Conservation (phyloP, 768 basidiomycete genomes). For the Collybiopsis luxurians region DNA sequence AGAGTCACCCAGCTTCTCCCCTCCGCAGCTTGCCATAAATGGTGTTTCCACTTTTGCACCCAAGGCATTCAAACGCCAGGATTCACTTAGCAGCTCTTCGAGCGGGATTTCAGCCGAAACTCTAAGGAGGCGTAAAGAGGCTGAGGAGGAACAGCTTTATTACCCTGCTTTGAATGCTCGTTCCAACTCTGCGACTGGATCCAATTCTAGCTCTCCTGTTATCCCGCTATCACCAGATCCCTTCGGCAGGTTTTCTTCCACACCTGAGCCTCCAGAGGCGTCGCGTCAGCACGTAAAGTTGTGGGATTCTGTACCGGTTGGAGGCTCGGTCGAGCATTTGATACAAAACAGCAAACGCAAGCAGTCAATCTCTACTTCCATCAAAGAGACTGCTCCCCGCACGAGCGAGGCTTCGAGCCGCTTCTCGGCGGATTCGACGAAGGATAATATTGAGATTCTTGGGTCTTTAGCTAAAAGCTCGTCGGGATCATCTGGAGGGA, state of each 20-base stretch:
- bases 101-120: slow-evolving; percentile 40
- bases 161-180: slow-evolving; percentile 39
- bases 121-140: slow-evolving; percentile 43
- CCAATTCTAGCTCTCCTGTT: slow-evolving; percentile 47
- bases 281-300: background rate
- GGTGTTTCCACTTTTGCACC: slow-evolving; percentile 65
- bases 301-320: slow-evolving; percentile 38
- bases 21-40: slow-evolving; percentile 64
- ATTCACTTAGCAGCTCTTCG: slow-evolving; percentile 14
- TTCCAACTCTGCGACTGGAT: background rate
- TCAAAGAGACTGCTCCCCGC: slow-evolving; percentile 19
- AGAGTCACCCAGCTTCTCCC: slow-evolving; percentile 33
- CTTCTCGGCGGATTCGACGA: slow-evolving; percentile 74
- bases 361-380: slow-evolving; percentile 4
- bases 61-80: slow-evolving; percentile 32
- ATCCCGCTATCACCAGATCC: slow-evolving; percentile 86
- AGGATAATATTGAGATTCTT: slow-evolving; percentile 20
- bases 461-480: background rate
- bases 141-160: slow-evolving; percentile 47
- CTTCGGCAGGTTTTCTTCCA: slow-evolving; percentile 69
- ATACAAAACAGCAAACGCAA: background rate
- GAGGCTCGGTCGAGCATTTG: slow-evolving; percentile 23
- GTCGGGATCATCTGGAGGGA: background rate
- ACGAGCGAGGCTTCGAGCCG: slow-evolving; percentile 48
- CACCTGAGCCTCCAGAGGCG: slow-evolving; percentile 26